Base-by-base conservation (phyloP, 805 yeast species). In the Kodamaea nitidulidarum region DNA sequence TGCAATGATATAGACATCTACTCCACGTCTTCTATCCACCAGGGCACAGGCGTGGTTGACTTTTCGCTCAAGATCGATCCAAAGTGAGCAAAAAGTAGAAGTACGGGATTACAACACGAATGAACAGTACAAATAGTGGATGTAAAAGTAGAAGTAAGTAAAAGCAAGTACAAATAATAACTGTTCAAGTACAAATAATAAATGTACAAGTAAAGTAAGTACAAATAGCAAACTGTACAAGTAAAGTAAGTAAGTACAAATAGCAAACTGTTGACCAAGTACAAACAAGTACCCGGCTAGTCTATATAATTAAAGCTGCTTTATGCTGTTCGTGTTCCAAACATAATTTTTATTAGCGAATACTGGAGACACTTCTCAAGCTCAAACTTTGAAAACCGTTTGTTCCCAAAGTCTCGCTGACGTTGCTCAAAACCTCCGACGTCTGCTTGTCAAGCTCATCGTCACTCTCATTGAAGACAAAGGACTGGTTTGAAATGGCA, bases 1-100 rank as follows among this genome's bases (percentile, higher is more conserved):
- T 80, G 88, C 50, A 75, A 84, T 43, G 87, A 84, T 42, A 80
- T 90, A 43, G 98, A 90, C 51, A 81, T 90, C 47, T 91, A 88
- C 68, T 83, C 95, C 26, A 91, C 98, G 1, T 82, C 95, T 14
- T 78, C 88, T 12, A 81, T 91, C 43, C 98, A 90, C 58, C 98
- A 90, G 64, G 97, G 97, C n/a, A 73, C 81, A 7, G 78, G 81
- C 0, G 75, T 84, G 21, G 73, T 90, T 44, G 98, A 90, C 57
- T 90, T 82, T 60, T 84, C 95, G 20, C 71, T 90, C 58, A 90
- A 90, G 60, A 80, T 88, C 32, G 32, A 30, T 16, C 31, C 31
- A 5, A 25, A 25, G 10, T 25, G 27, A 10, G 27, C 27, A 25
- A 25, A n/a, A n/a, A n/a, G n/a, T n/a, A n/a, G n/a, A n/a, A n/a